These are phyloP conservation scores for Candida labiduridarum DNA, from an alignment of 1,139 yeast species.

Conservation along the genomic window DNA sequence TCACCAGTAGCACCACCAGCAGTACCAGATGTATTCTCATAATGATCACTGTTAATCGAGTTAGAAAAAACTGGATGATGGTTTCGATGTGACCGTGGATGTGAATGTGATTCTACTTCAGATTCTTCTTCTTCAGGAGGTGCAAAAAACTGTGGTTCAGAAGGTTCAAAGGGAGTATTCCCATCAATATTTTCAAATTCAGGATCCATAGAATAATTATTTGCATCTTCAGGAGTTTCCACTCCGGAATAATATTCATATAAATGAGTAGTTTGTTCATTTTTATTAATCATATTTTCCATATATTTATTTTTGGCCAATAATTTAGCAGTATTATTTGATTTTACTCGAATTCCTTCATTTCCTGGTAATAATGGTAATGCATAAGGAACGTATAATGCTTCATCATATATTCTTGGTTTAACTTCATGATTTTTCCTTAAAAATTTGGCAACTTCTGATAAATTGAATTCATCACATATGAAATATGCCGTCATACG, in stretches of 20 bases:
- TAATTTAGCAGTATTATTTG: slow-evolving; percentile 70
- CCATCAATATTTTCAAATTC: slow-evolving; percentile 39
- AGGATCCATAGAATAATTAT: slow-evolving; percentile 56
- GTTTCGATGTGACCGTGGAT: neutral
- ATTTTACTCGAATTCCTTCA: slow-evolving; percentile 80
- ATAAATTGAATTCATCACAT: slow-evolving; percentile 76
- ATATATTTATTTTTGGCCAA: slow-evolving; percentile 63
- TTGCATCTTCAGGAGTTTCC: slow-evolving; percentile 66
- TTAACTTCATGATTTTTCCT: slow-evolving; percentile 74
- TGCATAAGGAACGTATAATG: slow-evolving; percentile 85
- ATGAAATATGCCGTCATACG: slow-evolving; percentile 90
- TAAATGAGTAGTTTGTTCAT: slow-evolving; percentile 87
- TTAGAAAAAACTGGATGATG: too few species aligned
- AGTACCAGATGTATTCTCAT: neutral
- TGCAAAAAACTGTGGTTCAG: slow-evolving; percentile 54
- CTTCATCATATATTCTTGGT: slow-evolving; percentile 88
- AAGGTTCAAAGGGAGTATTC: slow-evolving; percentile 46
- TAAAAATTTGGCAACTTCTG: slow-evolving; percentile 64
- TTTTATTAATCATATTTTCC: slow-evolving; percentile 77
- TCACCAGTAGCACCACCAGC: neutral
- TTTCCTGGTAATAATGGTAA: slow-evolving; percentile 86
- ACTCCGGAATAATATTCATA: slow-evolving; percentile 89
- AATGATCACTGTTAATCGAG: neutral
- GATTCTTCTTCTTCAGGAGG: slow-evolving; percentile 31
- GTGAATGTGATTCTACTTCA: slow-evolving; percentile 8